Conservation (phyloP, 768 basidiomycete species). For the Leccinum rimulosum region DNA sequence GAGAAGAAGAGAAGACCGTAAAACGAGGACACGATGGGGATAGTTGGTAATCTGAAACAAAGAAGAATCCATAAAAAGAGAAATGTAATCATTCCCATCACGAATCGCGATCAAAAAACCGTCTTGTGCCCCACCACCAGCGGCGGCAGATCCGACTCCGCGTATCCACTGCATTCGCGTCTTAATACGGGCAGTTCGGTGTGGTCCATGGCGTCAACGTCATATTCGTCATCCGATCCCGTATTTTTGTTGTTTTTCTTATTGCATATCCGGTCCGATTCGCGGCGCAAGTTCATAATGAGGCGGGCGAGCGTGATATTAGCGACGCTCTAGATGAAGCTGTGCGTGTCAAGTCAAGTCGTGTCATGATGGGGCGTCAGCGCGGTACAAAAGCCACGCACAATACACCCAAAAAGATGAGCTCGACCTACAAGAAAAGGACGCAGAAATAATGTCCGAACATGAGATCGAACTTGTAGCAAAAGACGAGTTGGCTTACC, state of each 20-base stretch:
- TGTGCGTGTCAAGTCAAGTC: conserved; percentile 3
- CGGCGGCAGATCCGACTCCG: neutral
- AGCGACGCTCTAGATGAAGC: conserved; percentile 26
- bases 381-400: conserved; percentile 7
- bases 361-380: neutral
- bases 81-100: neutral
- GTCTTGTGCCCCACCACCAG: neutral
- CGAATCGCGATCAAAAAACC: neutral
- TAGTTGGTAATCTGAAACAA: neutral
- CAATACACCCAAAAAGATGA: conserved; percentile 23
- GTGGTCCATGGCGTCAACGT: neutral
- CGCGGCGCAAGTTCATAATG: conserved; percentile 32
- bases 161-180: neutral
- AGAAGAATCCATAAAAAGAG: neutral
- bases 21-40: neutral
- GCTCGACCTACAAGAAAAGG: conserved; percentile 11
- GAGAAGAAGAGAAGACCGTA: neutral
- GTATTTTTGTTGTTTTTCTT: too few relatives aligned
- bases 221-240: too few relatives aligned
- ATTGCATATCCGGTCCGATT: neutral
- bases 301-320: conserved; percentile 35
- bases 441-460: neutral
- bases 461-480: neutral
- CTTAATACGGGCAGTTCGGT: conserved; percentile 8
- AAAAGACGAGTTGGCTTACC: conserved; percentile 14